Evolutionary conservation across 306 rosid genomes (phyloP).

Genomic region (Delonix regia): DNA sequence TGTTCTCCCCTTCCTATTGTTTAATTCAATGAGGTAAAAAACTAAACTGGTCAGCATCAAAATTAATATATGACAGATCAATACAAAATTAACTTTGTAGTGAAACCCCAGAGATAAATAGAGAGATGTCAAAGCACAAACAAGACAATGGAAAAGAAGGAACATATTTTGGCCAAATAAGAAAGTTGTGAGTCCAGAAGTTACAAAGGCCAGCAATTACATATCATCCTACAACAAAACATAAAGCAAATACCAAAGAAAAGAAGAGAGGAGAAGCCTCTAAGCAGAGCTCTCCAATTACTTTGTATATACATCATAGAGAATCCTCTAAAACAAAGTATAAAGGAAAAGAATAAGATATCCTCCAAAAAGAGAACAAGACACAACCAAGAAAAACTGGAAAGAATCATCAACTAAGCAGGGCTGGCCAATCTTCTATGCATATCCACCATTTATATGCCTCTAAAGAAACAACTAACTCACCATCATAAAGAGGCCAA

Average conservation of each 20-base stretch:
- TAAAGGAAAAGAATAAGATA: neutral
- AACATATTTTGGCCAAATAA: neutral
- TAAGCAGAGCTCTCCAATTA: too few relatives aligned
- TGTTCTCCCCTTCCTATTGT: neutral
- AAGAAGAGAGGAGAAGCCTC: too few relatives aligned
- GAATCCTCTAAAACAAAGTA: neutral
- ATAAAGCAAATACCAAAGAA: neutral
- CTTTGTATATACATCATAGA: neutral
- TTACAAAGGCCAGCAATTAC: neutral
- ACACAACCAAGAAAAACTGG: neutral
- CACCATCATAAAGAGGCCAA: neutral
- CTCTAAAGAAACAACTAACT: neutral
- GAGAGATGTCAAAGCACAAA: neutral
- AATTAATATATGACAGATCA: neutral
- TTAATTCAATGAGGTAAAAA: neutral
- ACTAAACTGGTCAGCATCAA: too few relatives aligned
- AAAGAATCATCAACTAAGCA: neutral
- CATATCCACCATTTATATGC: neutral
- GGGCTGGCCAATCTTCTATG: neutral
- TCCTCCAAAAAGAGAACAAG: neutral
- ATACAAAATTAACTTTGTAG: neutral
- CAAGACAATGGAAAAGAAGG: neutral
- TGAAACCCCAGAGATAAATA: neutral
- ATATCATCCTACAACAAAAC: neutral
- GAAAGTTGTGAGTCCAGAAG: too few relatives aligned